Evolutionary conservation across 345 rosid species (phyloP).

Genomic region (Euphorbia lathyris): DNA sequence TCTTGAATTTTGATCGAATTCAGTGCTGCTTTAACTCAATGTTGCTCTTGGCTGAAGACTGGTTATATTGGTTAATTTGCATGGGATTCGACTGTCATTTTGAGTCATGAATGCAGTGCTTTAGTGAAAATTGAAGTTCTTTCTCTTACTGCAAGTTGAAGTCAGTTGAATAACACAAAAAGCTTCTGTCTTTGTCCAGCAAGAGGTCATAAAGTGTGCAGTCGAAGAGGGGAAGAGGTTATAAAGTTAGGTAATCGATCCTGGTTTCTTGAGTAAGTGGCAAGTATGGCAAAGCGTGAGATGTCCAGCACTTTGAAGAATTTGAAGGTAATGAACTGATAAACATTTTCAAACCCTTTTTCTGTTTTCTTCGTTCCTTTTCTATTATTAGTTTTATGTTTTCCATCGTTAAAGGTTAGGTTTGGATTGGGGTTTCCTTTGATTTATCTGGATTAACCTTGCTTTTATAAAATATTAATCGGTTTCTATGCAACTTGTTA

Average conservation of each 20-base stretch:
- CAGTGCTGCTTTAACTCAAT: too few relatives aligned
- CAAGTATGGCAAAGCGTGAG: conserved; percentile 76
- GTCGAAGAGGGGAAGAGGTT: neutral
- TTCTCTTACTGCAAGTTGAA: neutral
- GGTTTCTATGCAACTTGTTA: neutral
- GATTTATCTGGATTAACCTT: conserved; percentile 17
- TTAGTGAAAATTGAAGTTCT: neutral
- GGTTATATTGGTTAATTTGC: neutral
- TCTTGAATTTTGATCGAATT: too few relatives aligned
- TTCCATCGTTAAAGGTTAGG: neutral
- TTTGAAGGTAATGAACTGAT: conserved; percentile 56
- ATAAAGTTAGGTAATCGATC: neutral
- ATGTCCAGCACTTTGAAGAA: conserved; percentile 78
- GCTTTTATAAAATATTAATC: neutral
- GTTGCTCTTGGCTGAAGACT: too few relatives aligned
- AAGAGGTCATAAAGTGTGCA: neutral
- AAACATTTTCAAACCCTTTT: neutral
- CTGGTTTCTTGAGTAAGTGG: neutral
- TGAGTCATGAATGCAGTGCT: neutral
- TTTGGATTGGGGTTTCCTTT: conserved; percentile 23
- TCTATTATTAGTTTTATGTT: neutral
- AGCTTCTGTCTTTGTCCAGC: neutral
- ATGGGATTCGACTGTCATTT: neutral
- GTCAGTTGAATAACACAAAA: neutral
- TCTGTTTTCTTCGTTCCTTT: neutral